These are phyloP conservation scores for Stevia rebaudiana DNA, from an alignment of 140 eudicot species.

Conservation along the genomic window DNA sequence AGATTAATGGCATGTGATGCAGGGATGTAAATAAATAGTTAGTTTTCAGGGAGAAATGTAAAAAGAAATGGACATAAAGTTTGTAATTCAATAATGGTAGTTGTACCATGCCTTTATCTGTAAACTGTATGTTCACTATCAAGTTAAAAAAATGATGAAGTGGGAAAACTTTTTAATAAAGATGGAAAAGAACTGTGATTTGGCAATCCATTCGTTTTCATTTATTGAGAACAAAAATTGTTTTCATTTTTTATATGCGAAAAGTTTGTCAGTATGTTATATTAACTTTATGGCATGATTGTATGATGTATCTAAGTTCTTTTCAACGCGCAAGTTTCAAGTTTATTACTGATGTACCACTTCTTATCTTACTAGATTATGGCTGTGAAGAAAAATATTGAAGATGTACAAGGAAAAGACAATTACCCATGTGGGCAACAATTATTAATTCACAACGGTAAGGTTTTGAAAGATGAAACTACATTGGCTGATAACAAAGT, in stretches of 20 bases:
- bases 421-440: conserved; percentile 93
- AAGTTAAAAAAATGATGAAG: conserved; percentile 10
- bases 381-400: conserved; percentile 88
- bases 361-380: conserved; percentile 50
- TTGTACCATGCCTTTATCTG: not conserved
- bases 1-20: conserved; percentile 11
- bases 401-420: conserved; percentile 91
- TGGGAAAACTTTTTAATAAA: not conserved
- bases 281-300: not conserved
- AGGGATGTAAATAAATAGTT: not conserved
- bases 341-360: conserved; percentile 14
- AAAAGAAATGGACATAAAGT: not conserved
- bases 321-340: not conserved
- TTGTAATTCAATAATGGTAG: not conserved
- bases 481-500: conserved; percentile 87
- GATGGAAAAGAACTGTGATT: not conserved
- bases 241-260: not conserved
- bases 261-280: not conserved
- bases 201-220: not conserved
- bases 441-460: conserved; percentile 86
- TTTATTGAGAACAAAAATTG: not conserved
- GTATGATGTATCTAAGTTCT: conserved; percentile 10
- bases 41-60: not conserved
- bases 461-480: conserved; percentile 91
- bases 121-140: not conserved